These are phyloP conservation scores for Schizonepeta tenuifolia DNA, from an alignment of 257 asterid species.

Conservation along the genomic window DNA sequence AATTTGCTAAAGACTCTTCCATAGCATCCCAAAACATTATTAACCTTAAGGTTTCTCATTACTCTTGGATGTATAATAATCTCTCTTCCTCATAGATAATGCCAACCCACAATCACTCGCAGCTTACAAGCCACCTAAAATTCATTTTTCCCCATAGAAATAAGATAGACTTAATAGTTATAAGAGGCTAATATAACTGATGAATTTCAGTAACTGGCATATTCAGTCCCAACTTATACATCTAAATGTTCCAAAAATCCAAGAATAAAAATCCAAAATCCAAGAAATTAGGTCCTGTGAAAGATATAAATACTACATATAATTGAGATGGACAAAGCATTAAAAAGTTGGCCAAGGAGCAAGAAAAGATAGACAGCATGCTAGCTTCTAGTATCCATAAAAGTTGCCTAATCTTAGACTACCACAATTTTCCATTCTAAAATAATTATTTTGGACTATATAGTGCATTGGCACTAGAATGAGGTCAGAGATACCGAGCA, in stretches of 20 bases:
- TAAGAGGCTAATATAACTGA: not conserved
- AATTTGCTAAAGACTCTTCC: not conserved
- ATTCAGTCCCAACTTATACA: not conserved
- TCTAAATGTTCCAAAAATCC: not conserved
- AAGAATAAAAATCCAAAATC: not conserved
- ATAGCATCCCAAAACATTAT: not conserved
- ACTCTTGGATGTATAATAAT: not conserved
- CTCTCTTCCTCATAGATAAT: not conserved
- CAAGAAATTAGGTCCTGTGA: not conserved
- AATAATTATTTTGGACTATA: constrained; percentile 12
- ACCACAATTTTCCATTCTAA: not conserved
- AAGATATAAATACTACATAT: not conserved
- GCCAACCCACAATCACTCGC: not conserved
- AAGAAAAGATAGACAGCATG: constrained; percentile 1
- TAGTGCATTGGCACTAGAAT: not conserved
- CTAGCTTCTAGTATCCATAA: not conserved
- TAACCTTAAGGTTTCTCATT: not conserved
- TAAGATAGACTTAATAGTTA: not conserved
- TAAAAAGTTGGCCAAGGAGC: not conserved
- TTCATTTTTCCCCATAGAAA: not conserved
- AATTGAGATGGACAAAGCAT: not conserved
- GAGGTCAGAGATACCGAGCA: constrained; percentile 15
- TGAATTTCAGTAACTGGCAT: not conserved
- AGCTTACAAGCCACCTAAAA: not conserved
- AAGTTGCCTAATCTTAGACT: not conserved